Conservation (phyloP, 2,329 filamentous ascomycete species). For the Colletotrichum cuscutae region DNA sequence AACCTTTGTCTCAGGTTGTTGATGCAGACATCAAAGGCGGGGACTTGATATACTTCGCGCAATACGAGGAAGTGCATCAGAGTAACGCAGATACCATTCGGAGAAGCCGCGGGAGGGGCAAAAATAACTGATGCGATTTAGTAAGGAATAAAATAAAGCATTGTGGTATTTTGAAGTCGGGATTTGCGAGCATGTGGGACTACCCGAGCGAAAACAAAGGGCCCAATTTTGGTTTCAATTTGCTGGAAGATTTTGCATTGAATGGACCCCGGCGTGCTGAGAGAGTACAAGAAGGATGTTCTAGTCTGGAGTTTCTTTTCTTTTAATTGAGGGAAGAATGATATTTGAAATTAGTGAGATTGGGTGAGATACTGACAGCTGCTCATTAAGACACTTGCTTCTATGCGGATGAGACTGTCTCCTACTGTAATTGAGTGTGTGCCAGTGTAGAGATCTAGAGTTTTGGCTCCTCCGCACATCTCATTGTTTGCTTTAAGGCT, state of each 20-base stretch:
- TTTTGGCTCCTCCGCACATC: background rate
- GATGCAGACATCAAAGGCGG: conserved; percentile 22
- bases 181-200: background rate
- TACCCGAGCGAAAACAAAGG: background rate
- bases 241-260: no score
- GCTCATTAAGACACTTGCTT: no score
- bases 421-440: background rate
- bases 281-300: no score
- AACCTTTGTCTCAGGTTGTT: conserved; percentile 27
- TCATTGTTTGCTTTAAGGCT: background rate
- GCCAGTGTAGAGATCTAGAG: background rate
- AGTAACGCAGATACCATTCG: conserved; percentile 26
- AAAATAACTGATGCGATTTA: background rate
- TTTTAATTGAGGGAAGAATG: no score
- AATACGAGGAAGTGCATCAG: conserved; percentile 32
- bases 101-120: background rate
- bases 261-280: no score
- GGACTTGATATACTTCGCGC: conserved; percentile 29
- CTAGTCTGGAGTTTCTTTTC: no score
- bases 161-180: background rate
- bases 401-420: no score
- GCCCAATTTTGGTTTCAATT: no score
- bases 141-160: background rate
- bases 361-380: no score
- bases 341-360: no score